Evolutionary conservation across 257 asterid species (phyloP), one percentile per base, ranked within the genome.

Genomic region (Solanum clarkiae): DNA sequence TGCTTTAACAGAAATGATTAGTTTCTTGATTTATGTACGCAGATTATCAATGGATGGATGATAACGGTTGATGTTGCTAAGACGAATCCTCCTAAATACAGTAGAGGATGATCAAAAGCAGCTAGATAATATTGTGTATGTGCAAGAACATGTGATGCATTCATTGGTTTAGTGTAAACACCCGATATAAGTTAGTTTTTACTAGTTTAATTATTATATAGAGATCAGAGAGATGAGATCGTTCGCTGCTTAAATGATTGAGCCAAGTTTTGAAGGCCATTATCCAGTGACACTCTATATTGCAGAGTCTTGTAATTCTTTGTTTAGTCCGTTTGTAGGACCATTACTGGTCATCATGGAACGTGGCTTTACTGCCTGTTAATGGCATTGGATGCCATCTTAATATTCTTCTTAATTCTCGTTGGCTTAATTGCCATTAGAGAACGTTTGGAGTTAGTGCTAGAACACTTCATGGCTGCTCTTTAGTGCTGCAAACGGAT

Each of bases 1-100:
- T 24, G 10, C n/a, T 1, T 7, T 10, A 17, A 22, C 79, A 82
- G 74, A 45, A 54, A 66, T 7, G 9, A 1, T 53, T 7, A 36
- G 16, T 84, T 15, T 7, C 36, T 56, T 47, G 26, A 47, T 83
- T 55, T 69, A 0, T 13, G 54, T 85, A 51, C 81, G 66, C 95
- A 96, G 98, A 96, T 96, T 89, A 94, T 96, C 89, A 96, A 96
- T 82, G 98, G 99, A 84, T 96, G 99, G 99, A 91, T 95, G 99
- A 95, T 96, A 75, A 93, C 98, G 17, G 98, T 95, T 44, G 98
- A 96, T 86, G 97, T 92, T 87, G 98, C 99, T 6, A 92, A 89
- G 90, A 89, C 69, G 36, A 95, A 83, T 90, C 94, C 98, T 47
- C 97, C 95, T 1, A 96, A 89, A 90, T 93, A 85, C 85, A 90